A percentile compares a stretch with the other conserved stretches of the same genome.
These are phyloP conservation scores for Physcomitrellopsis africana DNA, from an alignment of 225 moss, liverwort and hornwort genomes.

Conservation along the genomic window DNA sequence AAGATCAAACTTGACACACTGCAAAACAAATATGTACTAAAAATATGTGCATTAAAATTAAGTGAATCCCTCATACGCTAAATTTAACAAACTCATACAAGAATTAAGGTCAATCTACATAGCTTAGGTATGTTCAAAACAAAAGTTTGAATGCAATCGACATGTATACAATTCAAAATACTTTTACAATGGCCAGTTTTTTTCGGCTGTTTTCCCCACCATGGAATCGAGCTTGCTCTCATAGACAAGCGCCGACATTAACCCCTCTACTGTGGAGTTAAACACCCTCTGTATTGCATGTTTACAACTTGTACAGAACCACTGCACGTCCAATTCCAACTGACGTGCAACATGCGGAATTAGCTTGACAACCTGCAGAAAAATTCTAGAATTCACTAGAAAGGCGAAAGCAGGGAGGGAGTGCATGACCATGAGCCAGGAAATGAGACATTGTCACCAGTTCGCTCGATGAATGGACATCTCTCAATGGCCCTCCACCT, in stretches of 20 bases:
- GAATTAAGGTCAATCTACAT: too few relatives aligned
- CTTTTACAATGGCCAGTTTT: conserved; percentile 11
- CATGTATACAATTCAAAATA: background rate
- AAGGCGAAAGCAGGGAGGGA: conserved; percentile 31
- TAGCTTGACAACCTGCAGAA: background rate
- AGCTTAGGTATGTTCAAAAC: too few relatives aligned
- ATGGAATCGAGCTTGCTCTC: background rate
- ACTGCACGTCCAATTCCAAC: conserved; percentile 2
- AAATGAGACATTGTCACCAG: background rate
- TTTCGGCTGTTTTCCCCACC: background rate
- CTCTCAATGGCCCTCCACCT: conserved; percentile 16
- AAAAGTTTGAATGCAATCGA: conserved; percentile 9
- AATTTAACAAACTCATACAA: too few relatives aligned
- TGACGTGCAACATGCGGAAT: background rate
- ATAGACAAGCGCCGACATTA: background rate
- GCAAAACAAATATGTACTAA: too few relatives aligned
- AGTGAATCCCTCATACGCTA: too few relatives aligned
- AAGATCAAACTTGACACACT: too few relatives aligned
- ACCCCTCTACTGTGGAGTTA: background rate
- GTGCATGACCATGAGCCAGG: conserved; percentile 28
- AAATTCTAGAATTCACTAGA: conserved; percentile 8
- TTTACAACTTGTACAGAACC: background rate
- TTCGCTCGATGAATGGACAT: conserved; percentile 25
- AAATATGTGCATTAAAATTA: too few relatives aligned
- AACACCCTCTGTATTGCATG: background rate